Evolutionary conservation across 352 stramenopile genomes (phyloP).

Genomic region (Blastocystis sp.): DNA sequence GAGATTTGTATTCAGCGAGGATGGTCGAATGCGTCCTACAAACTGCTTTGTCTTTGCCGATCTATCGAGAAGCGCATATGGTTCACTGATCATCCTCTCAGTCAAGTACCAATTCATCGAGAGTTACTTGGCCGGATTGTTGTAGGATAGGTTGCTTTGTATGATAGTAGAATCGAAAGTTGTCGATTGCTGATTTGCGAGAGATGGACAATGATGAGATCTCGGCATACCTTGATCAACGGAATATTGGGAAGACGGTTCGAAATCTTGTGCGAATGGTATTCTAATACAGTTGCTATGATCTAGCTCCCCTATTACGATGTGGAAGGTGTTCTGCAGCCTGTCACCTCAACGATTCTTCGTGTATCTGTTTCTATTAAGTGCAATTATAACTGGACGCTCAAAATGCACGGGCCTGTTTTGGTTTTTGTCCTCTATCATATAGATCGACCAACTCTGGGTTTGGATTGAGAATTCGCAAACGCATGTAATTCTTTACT

Average conservation of each 20-base stretch:
- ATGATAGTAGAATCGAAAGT: conserved; percentile 74
- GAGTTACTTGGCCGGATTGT: conserved; percentile 68
- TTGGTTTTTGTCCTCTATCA: not conserved
- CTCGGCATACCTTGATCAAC: conserved; percentile 65
- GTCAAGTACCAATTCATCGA: conserved; percentile 80
- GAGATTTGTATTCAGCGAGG: conserved; percentile 91
- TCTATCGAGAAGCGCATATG: conserved; percentile 92
- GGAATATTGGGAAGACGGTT: conserved; percentile 68
- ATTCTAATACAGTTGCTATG: not conserved
- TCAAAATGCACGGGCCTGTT: conserved; percentile 73
- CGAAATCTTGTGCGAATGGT: conserved; percentile 70
- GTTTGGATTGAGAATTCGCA: conserved; percentile 93
- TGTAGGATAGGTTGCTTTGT: conserved; percentile 76
- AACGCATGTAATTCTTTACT: conserved; percentile 85
- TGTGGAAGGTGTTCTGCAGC: conserved; percentile 80
- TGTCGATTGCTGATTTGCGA: conserved; percentile 65
- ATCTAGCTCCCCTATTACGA: conserved; percentile 72
- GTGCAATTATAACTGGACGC: conserved; percentile 77
- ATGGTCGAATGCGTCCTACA: conserved; percentile 70
- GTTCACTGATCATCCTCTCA: conserved; percentile 88
- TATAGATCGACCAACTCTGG: conserved; percentile 79
- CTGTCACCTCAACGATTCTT: conserved; percentile 88
- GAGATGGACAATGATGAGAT: conserved; percentile 67
- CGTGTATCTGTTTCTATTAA: conserved; percentile 76
- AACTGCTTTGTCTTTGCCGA: conserved; percentile 90